Evolutionary conservation across 495 filamentous ascomycete species (phyloP), one percentile per base, ranked within the genome.

Genomic region (Glutinoglossum americanum): DNA sequence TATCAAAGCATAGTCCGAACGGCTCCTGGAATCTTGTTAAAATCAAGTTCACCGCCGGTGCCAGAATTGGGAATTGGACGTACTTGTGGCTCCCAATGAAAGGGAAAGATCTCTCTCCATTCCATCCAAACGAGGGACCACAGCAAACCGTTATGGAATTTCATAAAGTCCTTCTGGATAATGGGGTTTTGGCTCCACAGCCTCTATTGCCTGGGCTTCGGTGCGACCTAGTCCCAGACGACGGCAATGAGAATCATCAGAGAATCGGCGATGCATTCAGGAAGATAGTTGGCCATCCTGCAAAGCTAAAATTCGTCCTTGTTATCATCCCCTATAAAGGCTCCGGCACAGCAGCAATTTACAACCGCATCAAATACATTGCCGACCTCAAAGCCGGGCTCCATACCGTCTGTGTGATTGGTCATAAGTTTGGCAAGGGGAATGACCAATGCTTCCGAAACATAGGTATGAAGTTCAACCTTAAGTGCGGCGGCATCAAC

Each of bases 401-500:
- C 26, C 76, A 76, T 19, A 87, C 79, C 6, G 74, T 87, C 47
- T 83, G 80, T 59, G 70, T 76, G 5, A 69, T 82, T 4, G 69
- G 0, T 69, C 74, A 33, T 47, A 61, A 41, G 19, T 44, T 62
- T 35, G 57, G 3, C 37, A 55, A 23, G 17, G 61, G 63, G 5
- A 63, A 66, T 32, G 51, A 45, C 0, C 76, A 80, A 37, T 87
- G 84, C 63, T 78, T 78, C 39, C 80, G 80, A 61, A 93, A 93
- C 60, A 72, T 90, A 0, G 84, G 72, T 5, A 66, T 93, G 25
- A 94, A 89, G 65, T 77, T 92, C 69, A 95, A 95, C 65, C 67
- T 94, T 47, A 95, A 95, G 69, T 73, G 82, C 57, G 86, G 87
- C 6, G 89, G 89, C 0, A 67, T 73, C 21, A 94, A 94, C 59